A percentile compares a stretch with the other conserved stretches of the same genome.
Conservation (phyloP, 2,329 filamentous ascomycete genomes). For the Trichothecium roseum region DNA sequence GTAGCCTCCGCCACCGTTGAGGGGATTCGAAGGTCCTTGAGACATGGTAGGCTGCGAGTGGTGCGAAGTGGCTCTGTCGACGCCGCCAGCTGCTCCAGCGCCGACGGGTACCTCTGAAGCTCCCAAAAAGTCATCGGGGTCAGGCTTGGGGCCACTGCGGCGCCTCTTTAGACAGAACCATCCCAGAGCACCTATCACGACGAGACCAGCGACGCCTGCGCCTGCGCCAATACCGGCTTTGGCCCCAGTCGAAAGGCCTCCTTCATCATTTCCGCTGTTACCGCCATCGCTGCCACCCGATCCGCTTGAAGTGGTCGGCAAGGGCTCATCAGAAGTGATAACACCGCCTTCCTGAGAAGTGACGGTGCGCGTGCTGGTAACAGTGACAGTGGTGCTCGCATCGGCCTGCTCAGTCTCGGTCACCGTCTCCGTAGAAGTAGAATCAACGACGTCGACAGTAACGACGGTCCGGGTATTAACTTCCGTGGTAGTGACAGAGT, state of each 20-base stretch:
- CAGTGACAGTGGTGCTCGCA: conserved; percentile 26
- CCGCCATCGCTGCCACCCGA: conserved; percentile 2
- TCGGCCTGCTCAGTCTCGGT: conserved; percentile 21
- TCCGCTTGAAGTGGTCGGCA: neutral
- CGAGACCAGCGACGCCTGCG: conserved; percentile 23
- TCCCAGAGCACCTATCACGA: conserved; percentile 16
- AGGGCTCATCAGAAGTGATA: neutral
- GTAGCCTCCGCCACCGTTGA: conserved; percentile 13
- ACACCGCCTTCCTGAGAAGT: conserved; percentile 12
- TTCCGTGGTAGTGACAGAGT: conserved; percentile 14
- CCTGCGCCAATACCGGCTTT: conserved; percentile 33
- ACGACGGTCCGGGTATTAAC: conserved; percentile 20
- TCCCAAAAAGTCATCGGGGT: conserved; percentile 28
- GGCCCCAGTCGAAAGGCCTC: conserved; percentile 28
- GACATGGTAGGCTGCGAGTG: conserved; percentile 18
- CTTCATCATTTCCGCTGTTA: conserved; percentile 8
- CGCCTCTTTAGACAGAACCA: conserved; percentile 21
- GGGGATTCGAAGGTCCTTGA: conserved; percentile 10
- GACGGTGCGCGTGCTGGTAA: conserved; percentile 24
- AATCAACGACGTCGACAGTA: conserved; percentile 17
- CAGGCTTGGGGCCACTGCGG: conserved; percentile 18
- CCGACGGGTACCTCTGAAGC: conserved; percentile 31
- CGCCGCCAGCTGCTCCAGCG: conserved; percentile 4
- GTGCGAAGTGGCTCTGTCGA: conserved; percentile 7
- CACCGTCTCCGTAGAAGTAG: conserved; percentile 17